Conservation (phyloP, 192 early-diverging fungal genomes). For the Nowakowskiella sp. region DNA sequence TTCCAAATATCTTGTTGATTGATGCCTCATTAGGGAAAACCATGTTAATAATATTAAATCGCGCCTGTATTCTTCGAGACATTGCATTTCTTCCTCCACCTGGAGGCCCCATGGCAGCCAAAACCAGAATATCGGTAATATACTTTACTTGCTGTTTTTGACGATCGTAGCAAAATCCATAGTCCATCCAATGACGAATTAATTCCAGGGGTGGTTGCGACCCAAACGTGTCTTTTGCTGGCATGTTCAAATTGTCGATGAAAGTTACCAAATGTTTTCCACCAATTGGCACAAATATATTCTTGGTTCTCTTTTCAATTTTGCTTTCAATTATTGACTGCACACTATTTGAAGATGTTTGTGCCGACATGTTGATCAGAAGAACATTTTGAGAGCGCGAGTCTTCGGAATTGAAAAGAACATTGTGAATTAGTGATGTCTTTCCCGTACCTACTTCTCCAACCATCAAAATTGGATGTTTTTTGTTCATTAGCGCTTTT, state of each 20-base stretch:
- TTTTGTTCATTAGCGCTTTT: slow-evolving; percentile 34
- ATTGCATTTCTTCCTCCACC: slow-evolving; percentile 51
- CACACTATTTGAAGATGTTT: slow-evolving; percentile 42
- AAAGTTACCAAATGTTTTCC: slow-evolving; percentile 48
- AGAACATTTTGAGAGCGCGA: slow-evolving; percentile 20
- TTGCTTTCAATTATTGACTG: slow-evolving; percentile 48
- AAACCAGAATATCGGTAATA: slow-evolving; percentile 43
- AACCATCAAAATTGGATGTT: slow-evolving; percentile 39
- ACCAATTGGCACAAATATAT: slow-evolving; percentile 49
- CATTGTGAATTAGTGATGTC: slow-evolving; percentile 47
- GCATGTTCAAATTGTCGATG: slow-evolving; percentile 59
- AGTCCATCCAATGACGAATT: slow-evolving; percentile 51
- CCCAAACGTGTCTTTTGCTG: slow-evolving; percentile 52
- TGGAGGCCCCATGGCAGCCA: slow-evolving; percentile 51
- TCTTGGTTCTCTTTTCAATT: slow-evolving; percentile 52
- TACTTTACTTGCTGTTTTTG: slow-evolving; percentile 47
- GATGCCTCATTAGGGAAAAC: slow-evolving; percentile 45
- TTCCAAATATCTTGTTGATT: slow-evolving; percentile 38
- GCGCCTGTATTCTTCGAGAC: slow-evolving; percentile 41
- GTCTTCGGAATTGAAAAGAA: slow-evolving; percentile 31
- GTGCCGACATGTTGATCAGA: slow-evolving; percentile 49
- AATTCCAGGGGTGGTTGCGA: slow-evolving; percentile 54
- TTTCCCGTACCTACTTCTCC: slow-evolving; percentile 54
- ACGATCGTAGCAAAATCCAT: slow-evolving; percentile 47
- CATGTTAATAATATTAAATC: slow-evolving; percentile 53